Conservation (phyloP, 768 basidiomycete species). For the Lactarius indigo region DNA sequence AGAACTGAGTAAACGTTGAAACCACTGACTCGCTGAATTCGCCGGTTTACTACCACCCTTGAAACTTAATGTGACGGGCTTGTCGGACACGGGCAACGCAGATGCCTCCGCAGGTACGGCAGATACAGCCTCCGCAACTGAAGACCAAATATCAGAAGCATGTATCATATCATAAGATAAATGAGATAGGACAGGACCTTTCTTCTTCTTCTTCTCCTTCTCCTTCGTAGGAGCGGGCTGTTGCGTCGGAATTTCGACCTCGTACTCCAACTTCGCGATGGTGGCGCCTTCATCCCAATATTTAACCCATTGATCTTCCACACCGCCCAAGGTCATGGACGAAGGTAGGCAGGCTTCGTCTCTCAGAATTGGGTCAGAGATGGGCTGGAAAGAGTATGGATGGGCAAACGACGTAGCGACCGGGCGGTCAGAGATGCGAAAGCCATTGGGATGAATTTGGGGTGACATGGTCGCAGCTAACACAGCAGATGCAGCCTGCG, state of each 20-base stretch:
- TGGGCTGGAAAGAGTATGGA: constrained; percentile 82
- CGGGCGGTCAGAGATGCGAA: constrained; percentile 84
- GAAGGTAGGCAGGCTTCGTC: constrained; percentile 76
- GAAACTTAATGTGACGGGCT: constrained; percentile 77
- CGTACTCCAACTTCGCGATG: constrained; percentile 71
- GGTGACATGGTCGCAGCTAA: constrained; percentile 86
- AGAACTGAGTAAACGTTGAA: constrained; percentile 9
- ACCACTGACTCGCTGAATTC: constrained; percentile 25
- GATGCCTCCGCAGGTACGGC: constrained; percentile 48
- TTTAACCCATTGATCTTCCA: constrained; percentile 68
- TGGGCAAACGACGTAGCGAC: constrained; percentile 93
- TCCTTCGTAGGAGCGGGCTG: constrained; percentile 42
- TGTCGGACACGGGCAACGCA: constrained; percentile 67
- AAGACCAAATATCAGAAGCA: background rate
- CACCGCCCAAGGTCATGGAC: constrained; percentile 64
- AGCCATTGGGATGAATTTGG: constrained; percentile 86
- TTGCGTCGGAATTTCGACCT: constrained; percentile 59
- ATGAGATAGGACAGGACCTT: constrained; percentile 38
- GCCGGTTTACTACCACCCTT: constrained; percentile 33
- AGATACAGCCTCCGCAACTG: constrained; percentile 5
- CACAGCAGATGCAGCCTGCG: constrained; percentile 77
- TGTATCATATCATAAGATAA: background rate
- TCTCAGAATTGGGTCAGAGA: constrained; percentile 66
- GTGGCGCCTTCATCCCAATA: constrained; percentile 93
- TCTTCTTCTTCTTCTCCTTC: constrained; percentile 62